Percentiles rank a stretch among this genome's conserved stretches.
Conservation (phyloP, 306 rosid species). For the Acacia confusa region DNA sequence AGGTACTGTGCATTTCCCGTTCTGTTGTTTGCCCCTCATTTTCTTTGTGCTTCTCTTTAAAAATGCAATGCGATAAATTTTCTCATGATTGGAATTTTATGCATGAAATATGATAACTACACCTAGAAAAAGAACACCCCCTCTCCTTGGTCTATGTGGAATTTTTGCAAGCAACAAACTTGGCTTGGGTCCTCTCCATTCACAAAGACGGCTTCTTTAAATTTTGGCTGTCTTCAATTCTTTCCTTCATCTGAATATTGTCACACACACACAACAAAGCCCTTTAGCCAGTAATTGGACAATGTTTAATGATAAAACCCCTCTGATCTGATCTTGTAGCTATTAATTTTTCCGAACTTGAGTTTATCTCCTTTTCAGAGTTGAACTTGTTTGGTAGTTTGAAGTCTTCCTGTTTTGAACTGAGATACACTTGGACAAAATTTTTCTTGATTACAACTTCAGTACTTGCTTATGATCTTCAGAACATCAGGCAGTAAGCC, state of each 20-base stretch:
- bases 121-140: not conserved
- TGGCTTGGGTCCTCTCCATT: not conserved
- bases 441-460: not conserved
- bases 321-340: not conserved
- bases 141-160: not conserved
- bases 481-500: not conserved
- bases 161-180: not conserved
- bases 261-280: not conserved
- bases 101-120: conserved; percentile 2
- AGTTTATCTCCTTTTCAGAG: not conserved
- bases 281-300: not conserved
- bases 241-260: not conserved
- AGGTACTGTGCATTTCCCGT: conserved; percentile 54
- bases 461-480: not conserved
- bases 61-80: not conserved
- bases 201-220: not conserved
- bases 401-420: not conserved
- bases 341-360: not conserved
- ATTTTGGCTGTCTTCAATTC: not conserved
- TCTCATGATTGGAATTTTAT: conserved; percentile 7
- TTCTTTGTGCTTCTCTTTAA: conserved; percentile 5
- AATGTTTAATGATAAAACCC: not conserved
- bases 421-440: not conserved
- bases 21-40: not conserved
- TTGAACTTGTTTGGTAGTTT: not conserved